Evolutionary conservation across 2,329 filamentous ascomycete genomes (phyloP).

Genomic region (Exophiala sp.): DNA sequence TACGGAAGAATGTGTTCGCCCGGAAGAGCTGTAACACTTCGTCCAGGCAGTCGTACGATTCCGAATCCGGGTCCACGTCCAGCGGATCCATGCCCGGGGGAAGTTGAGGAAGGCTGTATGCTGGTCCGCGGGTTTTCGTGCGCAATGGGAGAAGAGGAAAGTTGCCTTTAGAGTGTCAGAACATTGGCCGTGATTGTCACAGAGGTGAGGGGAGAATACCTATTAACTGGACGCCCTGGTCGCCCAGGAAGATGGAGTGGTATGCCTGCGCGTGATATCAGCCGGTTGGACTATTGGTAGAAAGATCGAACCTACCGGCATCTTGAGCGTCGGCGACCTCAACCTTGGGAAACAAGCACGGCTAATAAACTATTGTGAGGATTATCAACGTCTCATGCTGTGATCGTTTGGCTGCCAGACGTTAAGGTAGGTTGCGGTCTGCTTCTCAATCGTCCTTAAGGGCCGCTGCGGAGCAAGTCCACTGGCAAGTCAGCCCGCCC

Average conservation of each 20-base stretch:
- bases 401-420: background rate
- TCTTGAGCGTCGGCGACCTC: background rate
- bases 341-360: background rate
- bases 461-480: background rate
- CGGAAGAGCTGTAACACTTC: conserved; percentile 90
- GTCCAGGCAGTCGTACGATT: conserved; percentile 94
- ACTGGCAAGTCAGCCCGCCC: background rate
- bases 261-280: conserved; percentile 61
- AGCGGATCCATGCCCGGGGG: conserved; percentile 49
- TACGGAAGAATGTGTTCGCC: conserved; percentile 97
- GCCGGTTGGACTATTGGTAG: background rate
- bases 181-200: background rate
- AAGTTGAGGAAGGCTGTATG: conserved; percentile 70
- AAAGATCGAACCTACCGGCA: conserved; percentile 2
- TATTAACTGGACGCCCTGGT: conserved; percentile 63
- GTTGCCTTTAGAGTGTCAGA: conserved; percentile 57
- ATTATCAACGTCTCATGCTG: conserved; percentile 11
- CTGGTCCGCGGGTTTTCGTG: conserved; percentile 91
- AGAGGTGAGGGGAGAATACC: conserved; percentile 37
- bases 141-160: conserved; percentile 91
- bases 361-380: background rate
- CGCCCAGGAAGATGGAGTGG: conserved; percentile 91
- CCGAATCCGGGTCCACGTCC: conserved; percentile 69
- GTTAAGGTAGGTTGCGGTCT: background rate
- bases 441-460: background rate